Percentiles rank a stretch among this genome's conserved stretches.
phyloP scores from a whole-genome alignment of 2,329 filamentous ascomycete genomes.

The Aureobasidium sp. region DNA sequence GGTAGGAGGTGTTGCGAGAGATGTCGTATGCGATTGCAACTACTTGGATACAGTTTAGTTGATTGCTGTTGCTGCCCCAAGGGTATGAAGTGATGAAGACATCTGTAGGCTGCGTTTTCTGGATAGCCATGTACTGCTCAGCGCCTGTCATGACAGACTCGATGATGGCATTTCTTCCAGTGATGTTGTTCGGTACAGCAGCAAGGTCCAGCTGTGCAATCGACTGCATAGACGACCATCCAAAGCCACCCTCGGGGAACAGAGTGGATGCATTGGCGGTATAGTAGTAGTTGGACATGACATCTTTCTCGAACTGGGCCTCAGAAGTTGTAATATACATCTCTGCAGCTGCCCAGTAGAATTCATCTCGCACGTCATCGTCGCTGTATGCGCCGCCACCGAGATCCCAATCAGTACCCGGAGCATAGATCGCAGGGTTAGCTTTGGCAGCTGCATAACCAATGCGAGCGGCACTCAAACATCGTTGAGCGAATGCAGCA shows the following conservation, averaged over 20 bases:
- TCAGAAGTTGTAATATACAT: conserved; percentile 13
- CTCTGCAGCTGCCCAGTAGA: conserved; percentile 14
- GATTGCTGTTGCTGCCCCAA: conserved; percentile 13
- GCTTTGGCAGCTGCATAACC: conserved; percentile 12
- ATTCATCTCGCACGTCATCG: conserved; percentile 13
- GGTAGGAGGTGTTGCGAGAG: neutral
- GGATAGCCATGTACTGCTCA: conserved; percentile 7
- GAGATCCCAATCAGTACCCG: conserved; percentile 14
- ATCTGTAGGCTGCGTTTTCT: conserved; percentile 1
- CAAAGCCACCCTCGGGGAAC: conserved; percentile 9
- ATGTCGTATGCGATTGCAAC: conserved; percentile 13
- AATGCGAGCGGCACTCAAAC: conserved; percentile 5
- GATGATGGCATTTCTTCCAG: conserved; percentile 3
- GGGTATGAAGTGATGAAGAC: conserved; percentile 5
- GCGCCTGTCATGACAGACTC: conserved; percentile 8
- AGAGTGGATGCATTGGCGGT: conserved; percentile 8
- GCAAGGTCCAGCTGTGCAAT: conserved; percentile 11
- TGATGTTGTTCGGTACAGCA: conserved; percentile 12
- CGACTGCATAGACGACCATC: conserved; percentile 6
- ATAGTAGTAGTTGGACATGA: conserved; percentile 11
- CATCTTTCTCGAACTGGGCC: conserved; percentile 7
- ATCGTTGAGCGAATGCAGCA: conserved; percentile 3
- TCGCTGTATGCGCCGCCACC: conserved; percentile 14
- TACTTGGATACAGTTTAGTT: conserved; percentile 12
- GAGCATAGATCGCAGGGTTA: conserved; percentile 9